A percentile compares a stretch with the other conserved stretches of the same genome.
Conservation (phyloP, 495 filamentous ascomycete genomes). For the Neurospora cerealis region DNA sequence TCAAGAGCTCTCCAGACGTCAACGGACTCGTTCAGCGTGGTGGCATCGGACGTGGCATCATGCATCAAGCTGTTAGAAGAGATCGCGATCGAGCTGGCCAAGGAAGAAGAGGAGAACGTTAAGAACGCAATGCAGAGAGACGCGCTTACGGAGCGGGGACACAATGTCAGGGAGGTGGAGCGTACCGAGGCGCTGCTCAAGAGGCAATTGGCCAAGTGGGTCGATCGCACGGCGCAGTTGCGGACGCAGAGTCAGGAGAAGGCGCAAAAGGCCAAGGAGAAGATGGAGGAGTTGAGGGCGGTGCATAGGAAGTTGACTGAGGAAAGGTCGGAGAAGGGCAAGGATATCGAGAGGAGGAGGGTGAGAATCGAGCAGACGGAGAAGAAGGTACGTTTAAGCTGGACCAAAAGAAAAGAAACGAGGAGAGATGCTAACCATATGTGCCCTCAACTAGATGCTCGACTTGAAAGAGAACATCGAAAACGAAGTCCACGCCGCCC, state of each 20-base stretch:
- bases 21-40: slow-evolving; percentile 76
- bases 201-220: slow-evolving; percentile 72
- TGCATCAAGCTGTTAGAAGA: slow-evolving; percentile 87
- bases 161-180: slow-evolving; percentile 85
- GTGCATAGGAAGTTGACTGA: slow-evolving; percentile 74
- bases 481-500: slow-evolving; percentile 74
- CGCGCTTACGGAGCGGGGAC: slow-evolving; percentile 74
- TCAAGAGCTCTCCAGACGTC: slow-evolving; percentile 85
- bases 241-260: slow-evolving; percentile 71
- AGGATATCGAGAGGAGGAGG: slow-evolving; percentile 82
- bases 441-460: slow-evolving; percentile 56
- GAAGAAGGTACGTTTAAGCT: slow-evolving; percentile 67
- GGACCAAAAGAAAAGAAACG: background rate
- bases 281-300: slow-evolving; percentile 80
- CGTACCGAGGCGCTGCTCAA: slow-evolving; percentile 72
- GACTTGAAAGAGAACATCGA: slow-evolving; percentile 97
- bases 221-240: slow-evolving; percentile 73
- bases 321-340: slow-evolving; percentile 72
- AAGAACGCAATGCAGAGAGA: slow-evolving; percentile 74
- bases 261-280: slow-evolving; percentile 63
- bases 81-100: slow-evolving; percentile 67
- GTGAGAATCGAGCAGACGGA: slow-evolving; percentile 95
- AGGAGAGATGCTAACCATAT: background rate
- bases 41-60: slow-evolving; percentile 69
- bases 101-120: slow-evolving; percentile 79